Evolutionary conservation across 148 eudicot genomes (phyloP).

Genomic region (Fagopyrum homotropicum): DNA sequence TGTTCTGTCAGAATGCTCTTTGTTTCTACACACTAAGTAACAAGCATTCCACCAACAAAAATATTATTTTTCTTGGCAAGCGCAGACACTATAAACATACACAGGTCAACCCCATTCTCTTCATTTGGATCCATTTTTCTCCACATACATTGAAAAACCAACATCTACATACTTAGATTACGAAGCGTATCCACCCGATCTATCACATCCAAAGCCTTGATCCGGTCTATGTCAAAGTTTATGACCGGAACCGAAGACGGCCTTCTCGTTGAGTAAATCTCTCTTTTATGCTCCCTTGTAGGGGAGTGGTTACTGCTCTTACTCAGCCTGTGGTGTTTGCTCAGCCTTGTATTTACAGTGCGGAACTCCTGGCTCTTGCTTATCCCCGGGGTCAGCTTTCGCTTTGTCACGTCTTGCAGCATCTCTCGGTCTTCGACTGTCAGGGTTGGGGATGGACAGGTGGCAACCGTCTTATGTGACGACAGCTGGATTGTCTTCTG

Average conservation of each 20-base stretch:
- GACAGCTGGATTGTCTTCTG: constrained; percentile 45
- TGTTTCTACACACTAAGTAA: background rate
- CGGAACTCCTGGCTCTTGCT: constrained; percentile 96
- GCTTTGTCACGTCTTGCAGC: constrained; percentile 70
- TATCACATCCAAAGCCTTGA: constrained; percentile 87
- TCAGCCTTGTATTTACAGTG: constrained; percentile 40
- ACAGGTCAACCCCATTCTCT: background rate
- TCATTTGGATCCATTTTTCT: background rate
- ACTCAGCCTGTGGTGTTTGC: constrained; percentile 66
- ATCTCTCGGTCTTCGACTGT: constrained; percentile 77
- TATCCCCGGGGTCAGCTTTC: constrained; percentile 89
- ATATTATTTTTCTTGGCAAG: background rate
- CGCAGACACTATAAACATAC: background rate
- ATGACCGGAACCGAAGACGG: constrained; percentile 78
- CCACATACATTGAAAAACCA: background rate
- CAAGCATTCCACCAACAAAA: constrained; percentile 1
- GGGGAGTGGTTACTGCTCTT: constrained; percentile 93
- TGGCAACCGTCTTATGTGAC: constrained; percentile 26
- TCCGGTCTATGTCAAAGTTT: constrained; percentile 65
- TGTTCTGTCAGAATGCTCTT: background rate
- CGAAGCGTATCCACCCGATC: constrained; percentile 70
- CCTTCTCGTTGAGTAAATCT: constrained; percentile 57
- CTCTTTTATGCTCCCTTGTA: constrained; percentile 43
- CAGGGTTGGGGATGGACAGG: constrained; percentile 39
- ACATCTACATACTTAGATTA: background rate